Evolutionary conservation across 169 alveolate species (phyloP), one percentile per base, ranked within the genome.

Genomic region (Plasmodium gallinaceum): DNA sequence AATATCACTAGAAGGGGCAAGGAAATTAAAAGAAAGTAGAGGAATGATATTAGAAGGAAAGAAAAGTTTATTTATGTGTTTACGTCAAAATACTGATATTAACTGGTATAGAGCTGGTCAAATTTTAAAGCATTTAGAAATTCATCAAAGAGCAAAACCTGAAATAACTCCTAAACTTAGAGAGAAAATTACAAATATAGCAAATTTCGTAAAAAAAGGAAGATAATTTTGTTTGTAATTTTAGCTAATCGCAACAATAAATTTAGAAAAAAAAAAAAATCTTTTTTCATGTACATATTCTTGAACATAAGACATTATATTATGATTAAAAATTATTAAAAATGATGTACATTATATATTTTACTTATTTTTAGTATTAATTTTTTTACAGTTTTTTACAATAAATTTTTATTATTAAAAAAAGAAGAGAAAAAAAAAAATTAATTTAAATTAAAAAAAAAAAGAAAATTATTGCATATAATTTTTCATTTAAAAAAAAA

Each of bases 51-150:
- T 93, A 72, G 96, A 93, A 46, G 88, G 94, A n/a, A 87, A 92
- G 51, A 92, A 92, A 68, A 93, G 88, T 42, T 18, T 93, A 58
- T 57, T 93, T 26, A 93, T 93, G 96, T 66, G 94, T 48, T 88
- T 93, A 74, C 32, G 96, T 9, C 94, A 92, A 51, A 93, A 93
- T 80, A 92, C 90, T 16, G 95, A 93, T 42, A 93, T 93, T 9
- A 93, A 92, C 46, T 93, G 96, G 96, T 92, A 89, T 46, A 43
- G 95, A 42, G 92, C 96, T 20, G 92, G 86, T 37, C 94, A 92
- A 73, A 93, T 93, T 16, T 57, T 93, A 48, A 93, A 93, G 65
- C 96, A 93, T 52, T 74, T 93, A 71, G 96, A 93, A 65, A 88
- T 92, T 46, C 96, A 93, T 54, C 83, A 75, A 37, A 72, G 96